These are phyloP conservation scores for Alternaria gaisen DNA, from an alignment of 2,329 filamentous ascomycete genomes.

Conservation along the genomic window DNA sequence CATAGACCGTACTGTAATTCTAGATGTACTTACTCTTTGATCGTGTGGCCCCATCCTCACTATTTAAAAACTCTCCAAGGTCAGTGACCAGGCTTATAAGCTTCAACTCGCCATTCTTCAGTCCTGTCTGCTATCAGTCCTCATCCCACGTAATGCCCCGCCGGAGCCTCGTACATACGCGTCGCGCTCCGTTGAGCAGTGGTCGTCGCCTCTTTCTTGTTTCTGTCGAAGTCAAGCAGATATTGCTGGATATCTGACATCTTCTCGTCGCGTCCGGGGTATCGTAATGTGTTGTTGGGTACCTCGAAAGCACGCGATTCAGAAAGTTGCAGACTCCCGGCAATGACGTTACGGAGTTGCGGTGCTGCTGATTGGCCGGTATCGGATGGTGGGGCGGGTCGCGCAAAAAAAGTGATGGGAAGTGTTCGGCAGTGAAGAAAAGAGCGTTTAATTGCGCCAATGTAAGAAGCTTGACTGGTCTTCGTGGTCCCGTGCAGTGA, in stretches of 20 bases:
- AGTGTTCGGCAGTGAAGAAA: slow-evolving; percentile 8
- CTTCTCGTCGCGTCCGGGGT: slow-evolving; percentile 31
- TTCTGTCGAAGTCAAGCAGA: slow-evolving; percentile 60
- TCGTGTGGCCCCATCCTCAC: slow-evolving; percentile 67
- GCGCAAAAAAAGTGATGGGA: slow-evolving; percentile 20
- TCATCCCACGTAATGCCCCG: slow-evolving; percentile 22
- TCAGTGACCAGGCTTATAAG: slow-evolving; percentile 70
- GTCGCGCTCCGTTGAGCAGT: slow-evolving; percentile 56
- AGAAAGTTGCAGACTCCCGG: slow-evolving; percentile 21
- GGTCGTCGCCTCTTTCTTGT: slow-evolving; percentile 56
- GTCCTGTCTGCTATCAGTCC: slow-evolving; percentile 54
- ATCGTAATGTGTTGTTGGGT: background rate
- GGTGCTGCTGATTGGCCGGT: slow-evolving; percentile 31
- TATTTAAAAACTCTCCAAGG: slow-evolving; percentile 72
- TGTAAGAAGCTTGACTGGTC: background rate
- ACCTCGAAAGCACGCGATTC: slow-evolving; percentile 15
- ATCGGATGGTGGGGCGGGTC: slow-evolving; percentile 29
- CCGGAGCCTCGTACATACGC: slow-evolving; percentile 38
- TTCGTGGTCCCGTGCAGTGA: slow-evolving; percentile 1
- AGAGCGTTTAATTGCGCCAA: slow-evolving; percentile 5
- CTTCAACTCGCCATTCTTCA: slow-evolving; percentile 67
- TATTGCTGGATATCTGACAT: slow-evolving; percentile 64
- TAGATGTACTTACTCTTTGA: slow-evolving; percentile 60
- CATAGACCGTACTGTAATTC: slow-evolving; percentile 10
- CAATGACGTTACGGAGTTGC: slow-evolving; percentile 29